Percentiles rank a stretch among this genome's conserved stretches.
Evolutionary conservation across 2,329 filamentous ascomycete genomes (phyloP).

Genomic region (Rutstroemia sp.): DNA sequence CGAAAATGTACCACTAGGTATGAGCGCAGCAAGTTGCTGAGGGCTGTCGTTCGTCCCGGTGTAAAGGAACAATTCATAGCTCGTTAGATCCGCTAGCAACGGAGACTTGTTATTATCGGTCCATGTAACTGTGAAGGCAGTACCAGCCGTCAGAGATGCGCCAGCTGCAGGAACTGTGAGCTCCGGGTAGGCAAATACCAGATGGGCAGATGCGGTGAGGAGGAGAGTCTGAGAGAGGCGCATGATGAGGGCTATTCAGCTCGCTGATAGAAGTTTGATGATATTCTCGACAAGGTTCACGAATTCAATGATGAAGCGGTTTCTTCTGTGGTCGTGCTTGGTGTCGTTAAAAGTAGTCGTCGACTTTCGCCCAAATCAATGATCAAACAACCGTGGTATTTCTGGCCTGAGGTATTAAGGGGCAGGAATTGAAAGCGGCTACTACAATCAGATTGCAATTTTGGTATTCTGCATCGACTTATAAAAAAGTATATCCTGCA

Average conservation of each 20-base stretch:
- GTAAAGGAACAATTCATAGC: conserved; percentile 52
- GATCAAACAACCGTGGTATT: background rate
- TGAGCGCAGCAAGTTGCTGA: background rate
- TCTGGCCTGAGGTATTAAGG: background rate
- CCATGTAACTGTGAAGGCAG: conserved; percentile 48
- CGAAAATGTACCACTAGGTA: background rate
- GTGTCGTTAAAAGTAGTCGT: background rate
- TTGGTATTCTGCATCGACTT: background rate
- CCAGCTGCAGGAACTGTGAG: conserved; percentile 48
- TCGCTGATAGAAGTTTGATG: background rate
- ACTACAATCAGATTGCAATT: background rate
- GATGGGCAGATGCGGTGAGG: conserved; percentile 17
- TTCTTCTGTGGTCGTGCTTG: background rate
- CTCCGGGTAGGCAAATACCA: conserved; percentile 29
- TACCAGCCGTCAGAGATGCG: conserved; percentile 40
- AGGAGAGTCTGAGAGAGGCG: conserved; percentile 15
- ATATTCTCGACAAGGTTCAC: background rate
- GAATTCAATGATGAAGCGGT: no score
- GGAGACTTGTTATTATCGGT: conserved; percentile 45
- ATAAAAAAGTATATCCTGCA: background rate
- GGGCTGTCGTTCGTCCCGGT: conserved; percentile 48
- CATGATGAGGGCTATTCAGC: conserved; percentile 15
- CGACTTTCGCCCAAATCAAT: background rate
- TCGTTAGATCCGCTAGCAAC: conserved; percentile 39
- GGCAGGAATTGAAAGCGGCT: background rate